phyloP scores from a whole-genome alignment of 768 basidiomycete genomes.

The Peribolospora kevripleyi region DNA sequence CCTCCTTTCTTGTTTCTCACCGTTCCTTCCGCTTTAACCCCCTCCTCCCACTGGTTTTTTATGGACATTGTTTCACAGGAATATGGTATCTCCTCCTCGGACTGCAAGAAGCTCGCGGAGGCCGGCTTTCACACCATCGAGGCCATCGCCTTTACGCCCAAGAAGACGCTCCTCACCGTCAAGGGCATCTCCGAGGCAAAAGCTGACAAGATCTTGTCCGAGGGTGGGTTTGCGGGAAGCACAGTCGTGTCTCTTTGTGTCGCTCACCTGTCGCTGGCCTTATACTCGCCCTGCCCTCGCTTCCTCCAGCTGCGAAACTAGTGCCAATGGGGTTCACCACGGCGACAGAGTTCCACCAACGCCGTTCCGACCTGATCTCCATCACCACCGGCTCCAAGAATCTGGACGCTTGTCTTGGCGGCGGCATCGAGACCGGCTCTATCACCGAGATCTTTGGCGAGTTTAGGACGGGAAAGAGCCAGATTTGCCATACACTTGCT shows the following conservation, averaged over 20 bases:
- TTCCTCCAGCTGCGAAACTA: conserved; percentile 59
- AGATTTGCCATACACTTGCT: conserved; percentile 90
- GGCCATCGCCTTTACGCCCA: conserved; percentile 84
- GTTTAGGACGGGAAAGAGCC: conserved; percentile 94
- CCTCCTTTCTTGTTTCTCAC: neutral
- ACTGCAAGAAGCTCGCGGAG: conserved; percentile 82
- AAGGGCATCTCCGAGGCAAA: conserved; percentile 95
- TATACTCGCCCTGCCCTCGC: neutral
- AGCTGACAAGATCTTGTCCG: conserved; percentile 80
- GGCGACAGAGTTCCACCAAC: conserved; percentile 87
- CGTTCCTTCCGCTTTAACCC: neutral
- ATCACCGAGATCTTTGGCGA: conserved; percentile 97
- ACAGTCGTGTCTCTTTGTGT: neutral
- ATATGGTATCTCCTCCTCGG: conserved; percentile 64
- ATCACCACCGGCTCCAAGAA: conserved; percentile 94
- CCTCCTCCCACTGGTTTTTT: neutral
- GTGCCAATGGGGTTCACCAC: conserved; percentile 94
- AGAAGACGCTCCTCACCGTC: conserved; percentile 65
- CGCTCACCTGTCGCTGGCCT: neutral
- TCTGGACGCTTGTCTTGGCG: conserved; percentile 80
- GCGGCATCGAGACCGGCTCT: conserved; percentile 92
- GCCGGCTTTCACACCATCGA: conserved; percentile 86
- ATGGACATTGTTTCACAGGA: conserved; percentile 31
- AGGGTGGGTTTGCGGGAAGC: conserved; percentile 33
- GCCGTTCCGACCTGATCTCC: conserved; percentile 79